Percentiles rank a stretch among this genome's conserved stretches.
These are phyloP conservation scores for Ogataea nonfermentans DNA, from an alignment of 805 yeast species.

Conservation along the genomic window DNA sequence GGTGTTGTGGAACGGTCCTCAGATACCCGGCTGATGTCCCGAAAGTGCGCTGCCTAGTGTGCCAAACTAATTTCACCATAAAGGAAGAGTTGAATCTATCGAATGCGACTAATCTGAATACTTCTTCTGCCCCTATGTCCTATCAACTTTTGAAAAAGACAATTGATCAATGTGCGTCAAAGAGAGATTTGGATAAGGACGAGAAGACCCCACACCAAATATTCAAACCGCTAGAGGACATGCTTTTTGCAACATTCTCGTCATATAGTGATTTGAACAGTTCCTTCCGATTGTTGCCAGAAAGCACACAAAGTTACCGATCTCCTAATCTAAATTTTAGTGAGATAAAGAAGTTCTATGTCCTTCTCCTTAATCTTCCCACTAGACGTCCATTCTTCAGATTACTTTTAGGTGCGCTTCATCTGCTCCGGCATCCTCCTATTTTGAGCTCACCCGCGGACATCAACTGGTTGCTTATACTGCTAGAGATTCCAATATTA, in stretches of 20 bases:
- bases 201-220: constrained; percentile 20
- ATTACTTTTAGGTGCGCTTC: constrained; percentile 51
- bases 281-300: constrained; percentile 47
- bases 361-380: constrained; percentile 48
- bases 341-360: constrained; percentile 48
- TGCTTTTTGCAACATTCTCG: constrained; percentile 48
- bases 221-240: constrained; percentile 50
- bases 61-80: constrained; percentile 42
- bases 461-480: constrained; percentile 58
- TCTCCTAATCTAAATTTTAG: constrained; percentile 50
- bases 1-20: constrained; percentile 47
- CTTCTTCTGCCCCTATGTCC: constrained; percentile 27
- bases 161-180: constrained; percentile 35
- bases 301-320: constrained; percentile 29
- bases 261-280: constrained; percentile 45
- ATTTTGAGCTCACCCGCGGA: constrained; percentile 40
- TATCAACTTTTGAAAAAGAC: constrained; percentile 34
- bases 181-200: constrained; percentile 1
- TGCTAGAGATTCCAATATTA: constrained; percentile 68
- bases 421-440: constrained; percentile 52
- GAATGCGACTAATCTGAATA: constrained; percentile 1
- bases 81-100: not conserved
- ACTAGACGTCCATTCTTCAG: constrained; percentile 58
- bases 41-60: constrained; percentile 59
- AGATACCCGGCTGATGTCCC: constrained; percentile 36